Percentiles rank a stretch among this genome's conserved stretches.
Evolutionary conservation across 176 grass and related monocot genomes (phyloP).

Genomic region (Oropetium thomaeum): DNA sequence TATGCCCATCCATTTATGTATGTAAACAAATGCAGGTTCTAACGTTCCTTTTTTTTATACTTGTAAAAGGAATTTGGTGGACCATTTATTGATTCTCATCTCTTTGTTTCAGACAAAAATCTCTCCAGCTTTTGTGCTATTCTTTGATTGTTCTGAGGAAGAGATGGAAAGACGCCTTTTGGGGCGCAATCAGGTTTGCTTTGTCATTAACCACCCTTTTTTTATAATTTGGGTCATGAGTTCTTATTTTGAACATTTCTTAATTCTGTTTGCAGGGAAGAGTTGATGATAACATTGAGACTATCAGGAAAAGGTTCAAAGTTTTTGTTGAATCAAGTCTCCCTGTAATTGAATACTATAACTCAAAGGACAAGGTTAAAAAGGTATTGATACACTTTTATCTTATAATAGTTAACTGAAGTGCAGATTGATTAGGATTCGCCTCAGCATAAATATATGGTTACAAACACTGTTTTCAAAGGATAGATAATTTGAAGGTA

Average conservation of each 20-base stretch:
- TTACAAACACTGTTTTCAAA: background rate
- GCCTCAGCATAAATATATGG: background rate
- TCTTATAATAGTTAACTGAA: background rate
- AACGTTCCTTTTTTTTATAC: background rate
- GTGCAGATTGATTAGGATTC: background rate
- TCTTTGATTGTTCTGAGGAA: slow-evolving; percentile 89
- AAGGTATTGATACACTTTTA: slow-evolving; percentile 46
- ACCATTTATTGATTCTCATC: slow-evolving; percentile 11
- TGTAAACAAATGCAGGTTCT: background rate
- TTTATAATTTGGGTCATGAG: background rate
- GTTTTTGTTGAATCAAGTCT: slow-evolving; percentile 91
- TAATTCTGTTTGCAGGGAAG: slow-evolving; percentile 63
- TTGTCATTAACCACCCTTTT: background rate
- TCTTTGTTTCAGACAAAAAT: slow-evolving; percentile 71
- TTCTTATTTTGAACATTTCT: slow-evolving; percentile 19
- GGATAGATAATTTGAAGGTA: background rate
- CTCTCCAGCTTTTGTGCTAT: slow-evolving; percentile 68
- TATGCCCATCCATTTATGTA: background rate
- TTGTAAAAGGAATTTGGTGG: background rate
- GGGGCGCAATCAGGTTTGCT: slow-evolving; percentile 77
- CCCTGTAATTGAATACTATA: slow-evolving; percentile 89
- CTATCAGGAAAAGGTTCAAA: slow-evolving; percentile 88
- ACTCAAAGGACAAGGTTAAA: slow-evolving; percentile 57
- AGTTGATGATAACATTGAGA: slow-evolving; percentile 98
- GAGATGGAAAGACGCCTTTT: slow-evolving; percentile 91